A percentile compares a stretch with the other conserved stretches of the same genome.
Evolutionary conservation across 371 early-diverging fungal species (phyloP).

Genomic region (Syncephalastrum contaminatum): DNA sequence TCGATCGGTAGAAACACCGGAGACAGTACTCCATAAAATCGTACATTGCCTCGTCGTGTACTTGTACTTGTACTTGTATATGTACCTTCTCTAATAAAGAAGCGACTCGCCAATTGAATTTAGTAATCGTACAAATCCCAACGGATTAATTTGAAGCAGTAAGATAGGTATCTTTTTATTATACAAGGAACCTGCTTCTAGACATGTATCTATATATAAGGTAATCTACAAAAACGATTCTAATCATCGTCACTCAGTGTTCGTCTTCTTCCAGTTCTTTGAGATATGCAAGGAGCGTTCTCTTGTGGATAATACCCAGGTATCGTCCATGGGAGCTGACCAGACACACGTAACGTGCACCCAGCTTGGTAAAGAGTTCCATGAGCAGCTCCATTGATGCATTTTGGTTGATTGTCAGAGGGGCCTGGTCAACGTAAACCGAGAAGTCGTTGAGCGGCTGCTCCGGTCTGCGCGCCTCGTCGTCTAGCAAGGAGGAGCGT

Average conservation of each 20-base stretch:
- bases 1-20: conserved; percentile 72
- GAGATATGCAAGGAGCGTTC: conserved; percentile 65
- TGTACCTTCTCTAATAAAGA: too few relatives aligned
- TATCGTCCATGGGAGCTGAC: conserved; percentile 56
- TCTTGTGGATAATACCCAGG: conserved; percentile 78
- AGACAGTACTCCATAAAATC: conserved; percentile 85
- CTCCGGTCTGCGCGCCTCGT: conserved; percentile 4
- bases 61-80: too few relatives aligned
- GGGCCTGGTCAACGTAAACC: conserved; percentile 79
- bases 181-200: neutral
- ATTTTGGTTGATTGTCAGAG: conserved; percentile 69
- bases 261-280: conserved; percentile 55
- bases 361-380: conserved; percentile 87
- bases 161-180: neutral
- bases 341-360: conserved; percentile 63
- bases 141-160: neutral
- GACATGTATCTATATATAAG: neutral
- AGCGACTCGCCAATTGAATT: too few relatives aligned
- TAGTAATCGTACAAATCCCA: too few relatives aligned
- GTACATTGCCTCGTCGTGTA: conserved; percentile 45
- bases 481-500: neutral
- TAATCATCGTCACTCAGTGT: neutral
- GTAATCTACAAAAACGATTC: neutral
- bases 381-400: conserved; percentile 86
- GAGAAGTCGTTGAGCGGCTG: conserved; percentile 59